These are phyloP conservation scores for Sparassis latifolia DNA, from an alignment of 1,284 basidiomycete species.

Conservation along the genomic window DNA sequence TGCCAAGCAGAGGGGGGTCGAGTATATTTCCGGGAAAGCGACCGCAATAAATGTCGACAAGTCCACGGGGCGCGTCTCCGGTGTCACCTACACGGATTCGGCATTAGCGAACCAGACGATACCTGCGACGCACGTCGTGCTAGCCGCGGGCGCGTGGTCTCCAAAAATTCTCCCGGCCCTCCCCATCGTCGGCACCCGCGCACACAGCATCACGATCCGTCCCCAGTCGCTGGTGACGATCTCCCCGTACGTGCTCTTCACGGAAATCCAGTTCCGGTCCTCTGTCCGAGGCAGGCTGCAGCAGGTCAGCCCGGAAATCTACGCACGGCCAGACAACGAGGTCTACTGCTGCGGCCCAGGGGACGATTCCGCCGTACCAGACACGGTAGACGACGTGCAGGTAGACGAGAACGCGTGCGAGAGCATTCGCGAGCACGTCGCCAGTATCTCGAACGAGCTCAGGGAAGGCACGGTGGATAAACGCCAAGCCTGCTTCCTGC, in stretches of 20 bases:
- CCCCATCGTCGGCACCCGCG: conserved; percentile 54
- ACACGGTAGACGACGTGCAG: conserved; percentile 54
- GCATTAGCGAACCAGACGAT: conserved; percentile 28
- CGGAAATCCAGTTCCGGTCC: conserved; percentile 41
- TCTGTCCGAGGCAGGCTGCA: conserved; percentile 5
- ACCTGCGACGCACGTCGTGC: conserved; percentile 58
- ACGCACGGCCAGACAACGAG: conserved; percentile 61
- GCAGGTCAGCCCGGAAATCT: conserved; percentile 55
- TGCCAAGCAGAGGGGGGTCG: conserved; percentile 49
- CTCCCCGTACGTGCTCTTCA: conserved; percentile 62
- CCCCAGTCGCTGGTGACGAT: conserved; percentile 36
- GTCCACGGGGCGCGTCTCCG: conserved; percentile 36
- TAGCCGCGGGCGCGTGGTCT: conserved; percentile 88
- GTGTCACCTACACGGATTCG: conserved; percentile 42
- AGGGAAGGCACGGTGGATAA: conserved; percentile 41
- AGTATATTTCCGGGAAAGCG: conserved; percentile 37
- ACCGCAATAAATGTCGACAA: conserved; percentile 32
- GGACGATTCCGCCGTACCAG: conserved; percentile 52
- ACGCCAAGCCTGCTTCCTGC: conserved; percentile 67
- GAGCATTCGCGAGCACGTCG: conserved; percentile 44
- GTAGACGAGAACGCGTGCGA: conserved; percentile 50
- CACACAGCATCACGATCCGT: conserved; percentile 59
- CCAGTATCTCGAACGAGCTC: conserved; percentile 51
- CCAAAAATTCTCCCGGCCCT: conserved; percentile 44
- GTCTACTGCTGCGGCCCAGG: conserved; percentile 67